A percentile compares a stretch with the other conserved stretches of the same genome.
These are phyloP conservation scores for Hanseniaspora clermontiae DNA, from an alignment of 805 yeast species.

Conservation along the genomic window DNA sequence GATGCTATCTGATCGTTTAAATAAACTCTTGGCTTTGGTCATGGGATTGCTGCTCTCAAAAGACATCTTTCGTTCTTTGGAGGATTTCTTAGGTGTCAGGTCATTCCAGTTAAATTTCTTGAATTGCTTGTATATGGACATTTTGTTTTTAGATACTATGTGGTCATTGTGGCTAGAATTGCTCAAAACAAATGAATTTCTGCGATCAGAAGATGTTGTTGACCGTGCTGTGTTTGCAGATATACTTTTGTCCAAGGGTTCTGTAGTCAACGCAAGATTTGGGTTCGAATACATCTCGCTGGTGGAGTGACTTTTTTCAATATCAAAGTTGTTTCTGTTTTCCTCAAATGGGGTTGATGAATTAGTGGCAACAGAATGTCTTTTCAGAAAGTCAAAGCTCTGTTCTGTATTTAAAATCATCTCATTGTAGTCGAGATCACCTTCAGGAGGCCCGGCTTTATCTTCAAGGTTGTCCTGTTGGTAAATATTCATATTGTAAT, in stretches of 20 bases:
- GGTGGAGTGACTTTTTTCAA: neutral
- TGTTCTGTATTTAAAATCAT: neutral
- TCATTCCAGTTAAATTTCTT: conserved; percentile 11
- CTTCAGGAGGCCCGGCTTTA: neutral
- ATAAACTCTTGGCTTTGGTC: neutral
- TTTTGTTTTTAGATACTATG: neutral
- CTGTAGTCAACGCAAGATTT: neutral
- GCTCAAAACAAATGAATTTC: neutral
- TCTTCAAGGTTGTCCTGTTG: neutral
- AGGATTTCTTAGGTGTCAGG: neutral
- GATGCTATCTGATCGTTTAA: neutral
- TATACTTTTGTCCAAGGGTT: neutral
- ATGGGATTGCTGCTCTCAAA: neutral
- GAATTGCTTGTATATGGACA: conserved; percentile 10
- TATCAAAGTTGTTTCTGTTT: neutral
- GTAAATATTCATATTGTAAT: neutral
- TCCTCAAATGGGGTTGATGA: neutral
- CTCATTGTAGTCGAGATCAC: neutral
- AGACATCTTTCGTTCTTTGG: neutral
- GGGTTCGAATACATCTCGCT: neutral
- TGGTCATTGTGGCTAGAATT: neutral
- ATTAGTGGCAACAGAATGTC: neutral
- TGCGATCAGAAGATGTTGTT: neutral
- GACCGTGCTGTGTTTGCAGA: neutral
- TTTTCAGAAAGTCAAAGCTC: neutral